Conservation (phyloP, 345 rosid genomes). For the Alliaria petiolata region DNA sequence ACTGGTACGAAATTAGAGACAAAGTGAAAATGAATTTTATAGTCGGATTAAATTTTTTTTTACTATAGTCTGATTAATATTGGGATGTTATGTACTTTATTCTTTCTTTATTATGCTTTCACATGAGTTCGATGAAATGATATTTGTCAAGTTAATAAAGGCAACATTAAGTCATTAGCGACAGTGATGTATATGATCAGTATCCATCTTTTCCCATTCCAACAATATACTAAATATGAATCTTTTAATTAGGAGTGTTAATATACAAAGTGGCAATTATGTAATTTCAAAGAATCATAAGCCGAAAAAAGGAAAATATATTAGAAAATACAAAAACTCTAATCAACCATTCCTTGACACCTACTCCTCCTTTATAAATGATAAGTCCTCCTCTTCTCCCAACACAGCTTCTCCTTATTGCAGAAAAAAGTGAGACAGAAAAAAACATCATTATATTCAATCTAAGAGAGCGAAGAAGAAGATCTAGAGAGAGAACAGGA, state of each 20-base stretch:
- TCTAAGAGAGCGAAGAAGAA: background rate
- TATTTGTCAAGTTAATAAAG: background rate
- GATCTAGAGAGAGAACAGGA: background rate
- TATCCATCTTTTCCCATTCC: background rate
- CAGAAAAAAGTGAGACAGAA: constrained; percentile 27
- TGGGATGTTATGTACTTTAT: background rate
- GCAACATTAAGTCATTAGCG: background rate
- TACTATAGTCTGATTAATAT: background rate
- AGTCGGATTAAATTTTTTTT: background rate
- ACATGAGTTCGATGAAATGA: background rate
- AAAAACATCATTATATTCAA: background rate
- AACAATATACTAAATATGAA: background rate
- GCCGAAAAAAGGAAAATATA: background rate
- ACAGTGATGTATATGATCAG: constrained; percentile 21
- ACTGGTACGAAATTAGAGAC: background rate
- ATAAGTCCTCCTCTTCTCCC: constrained; percentile 15
- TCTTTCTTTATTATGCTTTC: background rate
- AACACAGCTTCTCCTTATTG: constrained; percentile 23
- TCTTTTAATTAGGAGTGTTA: background rate
- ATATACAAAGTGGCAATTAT: background rate
- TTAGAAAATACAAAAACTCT: background rate
- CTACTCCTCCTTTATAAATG: constrained; percentile 30
- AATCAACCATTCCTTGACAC: constrained; percentile 31
- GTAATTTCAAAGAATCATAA: background rate
- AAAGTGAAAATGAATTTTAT: background rate